These are phyloP conservation scores for Talaromyces pinophilus DNA, from an alignment of 2,329 filamentous ascomycete species.

Conservation along the genomic window DNA sequence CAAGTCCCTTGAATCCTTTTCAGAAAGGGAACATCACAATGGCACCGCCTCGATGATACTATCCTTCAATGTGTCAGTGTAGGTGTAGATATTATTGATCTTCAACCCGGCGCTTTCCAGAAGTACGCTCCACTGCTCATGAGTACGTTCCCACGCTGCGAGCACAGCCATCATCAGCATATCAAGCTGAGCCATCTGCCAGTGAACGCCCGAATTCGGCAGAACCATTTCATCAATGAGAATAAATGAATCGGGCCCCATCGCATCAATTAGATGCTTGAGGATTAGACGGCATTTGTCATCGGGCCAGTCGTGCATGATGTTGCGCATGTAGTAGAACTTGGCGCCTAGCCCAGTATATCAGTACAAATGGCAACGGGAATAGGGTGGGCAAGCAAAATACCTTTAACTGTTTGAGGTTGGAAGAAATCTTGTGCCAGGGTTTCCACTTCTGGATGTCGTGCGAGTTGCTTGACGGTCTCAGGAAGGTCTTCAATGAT, in stretches of 20 bases:
- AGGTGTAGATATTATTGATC: conserved; percentile 10
- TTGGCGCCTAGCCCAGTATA: conserved; percentile 5
- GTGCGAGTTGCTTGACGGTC: neutral
- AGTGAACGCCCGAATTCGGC: conserved; percentile 34
- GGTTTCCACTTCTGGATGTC: conserved; percentile 5
- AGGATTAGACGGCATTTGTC: conserved; percentile 12
- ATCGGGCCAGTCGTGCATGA: conserved; percentile 14
- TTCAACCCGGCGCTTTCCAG: neutral
- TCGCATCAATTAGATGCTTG: neutral
- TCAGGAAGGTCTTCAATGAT: conserved; percentile 15
- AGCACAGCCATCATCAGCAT: conserved; percentile 40
- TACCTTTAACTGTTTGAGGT: conserved; percentile 24
- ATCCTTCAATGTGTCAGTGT: neutral
- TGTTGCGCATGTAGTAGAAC: conserved; percentile 20
- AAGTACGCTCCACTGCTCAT: conserved; percentile 33
- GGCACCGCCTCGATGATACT: conserved; percentile 1
- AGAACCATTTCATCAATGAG: conserved; percentile 47
- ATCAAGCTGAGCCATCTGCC: conserved; percentile 36
- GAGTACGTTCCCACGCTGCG: conserved; percentile 37
- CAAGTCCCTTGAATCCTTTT: neutral
- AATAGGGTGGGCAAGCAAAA: neutral
- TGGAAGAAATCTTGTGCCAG: conserved; percentile 21
- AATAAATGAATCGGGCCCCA: conserved; percentile 33
- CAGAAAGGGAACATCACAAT: neutral
- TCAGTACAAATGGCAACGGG: neutral